phyloP scores from a whole-genome alignment of 2,329 filamentous ascomycete genomes.

The Pseudocercospora musae region DNA sequence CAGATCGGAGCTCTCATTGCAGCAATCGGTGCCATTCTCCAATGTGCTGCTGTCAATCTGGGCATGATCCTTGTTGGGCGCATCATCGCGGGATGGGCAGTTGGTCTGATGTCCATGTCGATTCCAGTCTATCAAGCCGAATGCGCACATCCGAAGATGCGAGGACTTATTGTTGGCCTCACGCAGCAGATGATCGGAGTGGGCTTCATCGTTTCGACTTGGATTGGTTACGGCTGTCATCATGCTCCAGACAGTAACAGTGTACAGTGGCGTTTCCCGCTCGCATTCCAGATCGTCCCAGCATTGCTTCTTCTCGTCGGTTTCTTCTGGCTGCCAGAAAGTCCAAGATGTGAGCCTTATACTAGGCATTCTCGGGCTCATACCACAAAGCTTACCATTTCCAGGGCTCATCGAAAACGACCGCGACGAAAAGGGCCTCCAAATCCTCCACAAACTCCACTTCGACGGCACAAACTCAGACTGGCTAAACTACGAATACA shows the following conservation, averaged over 20 bases:
- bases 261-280: constrained; percentile 40
- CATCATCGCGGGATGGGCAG: constrained; percentile 58
- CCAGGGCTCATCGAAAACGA: constrained; percentile 29
- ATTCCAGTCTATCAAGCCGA: constrained; percentile 65
- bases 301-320: constrained; percentile 43
- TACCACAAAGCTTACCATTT: neutral
- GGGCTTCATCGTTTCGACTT: constrained; percentile 55
- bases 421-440: constrained; percentile 19
- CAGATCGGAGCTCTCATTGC: constrained; percentile 59
- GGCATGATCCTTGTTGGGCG: constrained; percentile 58
- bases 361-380: too few relatives aligned
- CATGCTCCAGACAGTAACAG: constrained; percentile 37
- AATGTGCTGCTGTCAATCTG: constrained; percentile 55
- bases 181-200: constrained; percentile 58
- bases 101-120: constrained; percentile 57
- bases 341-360: constrained; percentile 5
- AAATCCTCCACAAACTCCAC: constrained; percentile 48
- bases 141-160: constrained; percentile 55
- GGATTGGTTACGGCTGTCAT: constrained; percentile 51
- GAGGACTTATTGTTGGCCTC: constrained; percentile 57
- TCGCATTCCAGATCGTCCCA: constrained; percentile 47
- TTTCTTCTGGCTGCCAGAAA: constrained; percentile 36
- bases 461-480: constrained; percentile 54
- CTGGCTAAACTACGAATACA: constrained; percentile 57
- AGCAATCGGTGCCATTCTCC: constrained; percentile 56